These are phyloP conservation scores for Jaminaea rosea DNA, from an alignment of 1,284 basidiomycete species.

Conservation along the genomic window DNA sequence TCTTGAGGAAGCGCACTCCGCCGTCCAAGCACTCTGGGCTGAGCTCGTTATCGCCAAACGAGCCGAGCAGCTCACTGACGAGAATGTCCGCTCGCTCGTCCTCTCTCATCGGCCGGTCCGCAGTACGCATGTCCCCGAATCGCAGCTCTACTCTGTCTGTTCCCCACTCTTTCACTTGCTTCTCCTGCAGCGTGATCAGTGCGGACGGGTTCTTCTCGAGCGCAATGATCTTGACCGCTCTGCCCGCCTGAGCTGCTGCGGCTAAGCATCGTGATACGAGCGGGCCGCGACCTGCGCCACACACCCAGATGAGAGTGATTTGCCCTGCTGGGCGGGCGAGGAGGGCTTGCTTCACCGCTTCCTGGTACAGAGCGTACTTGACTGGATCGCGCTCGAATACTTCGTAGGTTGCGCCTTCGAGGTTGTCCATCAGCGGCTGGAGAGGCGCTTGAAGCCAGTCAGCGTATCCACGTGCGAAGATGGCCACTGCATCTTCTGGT, in stretches of 20 bases:
- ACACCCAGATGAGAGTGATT: conserved; percentile 53
- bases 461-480: conserved; percentile 83
- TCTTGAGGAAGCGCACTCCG: conserved; percentile 62
- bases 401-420: conserved; percentile 89
- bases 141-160: conserved; percentile 65
- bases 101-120: conserved; percentile 51
- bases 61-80: conserved; percentile 89
- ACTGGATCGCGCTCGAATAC: conserved; percentile 96
- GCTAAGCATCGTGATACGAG: conserved; percentile 76
- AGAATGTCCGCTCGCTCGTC: conserved; percentile 78
- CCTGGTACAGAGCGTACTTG: conserved; percentile 91
- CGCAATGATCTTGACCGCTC: conserved; percentile 62
- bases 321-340: conserved; percentile 68
- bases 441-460: conserved; percentile 92
- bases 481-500: conserved; percentile 51
- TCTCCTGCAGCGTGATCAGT: conserved; percentile 37
- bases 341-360: conserved; percentile 53
- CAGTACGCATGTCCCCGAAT: conserved; percentile 84
- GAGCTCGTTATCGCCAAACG: conserved; percentile 97
- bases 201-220: conserved; percentile 75
- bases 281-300: conserved; percentile 89
- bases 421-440: conserved; percentile 90
- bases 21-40: conserved; percentile 95
- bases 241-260: conserved; percentile 64
- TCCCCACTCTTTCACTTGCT: conserved; percentile 60